Evolutionary conservation across 192 early-diverging fungal species (phyloP).

Genomic region (Coemansia sp.): DNA sequence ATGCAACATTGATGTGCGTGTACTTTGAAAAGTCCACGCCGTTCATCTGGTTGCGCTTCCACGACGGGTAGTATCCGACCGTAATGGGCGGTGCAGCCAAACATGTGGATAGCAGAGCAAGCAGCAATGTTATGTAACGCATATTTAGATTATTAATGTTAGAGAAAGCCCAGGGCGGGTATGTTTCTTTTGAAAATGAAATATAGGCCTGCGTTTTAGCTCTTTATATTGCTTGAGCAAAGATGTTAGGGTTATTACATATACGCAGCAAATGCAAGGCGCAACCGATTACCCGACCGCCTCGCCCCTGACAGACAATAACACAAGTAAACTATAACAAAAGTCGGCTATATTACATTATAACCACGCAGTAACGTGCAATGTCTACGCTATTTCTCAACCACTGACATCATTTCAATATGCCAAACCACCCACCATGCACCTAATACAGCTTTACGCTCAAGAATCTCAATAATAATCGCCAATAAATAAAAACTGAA

Average conservation of each 20-base stretch:
- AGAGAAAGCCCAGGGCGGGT: too few species aligned
- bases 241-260: too few species aligned
- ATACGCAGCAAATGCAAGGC: too few species aligned
- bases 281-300: too few species aligned
- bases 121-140: not conserved
- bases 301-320: too few species aligned
- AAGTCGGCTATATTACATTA: too few species aligned
- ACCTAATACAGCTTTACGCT: too few species aligned
- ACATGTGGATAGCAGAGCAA: not conserved
- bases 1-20: conserved; percentile 72
- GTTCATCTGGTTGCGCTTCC: conserved; percentile 31
- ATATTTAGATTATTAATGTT: not conserved
- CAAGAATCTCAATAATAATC: not conserved
- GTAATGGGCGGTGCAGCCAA: conserved; percentile 11
- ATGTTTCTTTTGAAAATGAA: too few species aligned
- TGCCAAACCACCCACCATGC: too few species aligned
- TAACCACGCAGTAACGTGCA: not conserved
- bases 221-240: too few species aligned
- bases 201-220: too few species aligned
- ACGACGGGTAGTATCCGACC: conserved; percentile 46
- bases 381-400: not conserved
- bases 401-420: not conserved
- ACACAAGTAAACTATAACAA: too few species aligned
- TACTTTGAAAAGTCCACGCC: conserved; percentile 51
- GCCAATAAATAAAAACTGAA: not conserved